Evolutionary conservation across 768 basidiomycete genomes (phyloP).

Genomic region (Tephrocybe sp.): DNA sequence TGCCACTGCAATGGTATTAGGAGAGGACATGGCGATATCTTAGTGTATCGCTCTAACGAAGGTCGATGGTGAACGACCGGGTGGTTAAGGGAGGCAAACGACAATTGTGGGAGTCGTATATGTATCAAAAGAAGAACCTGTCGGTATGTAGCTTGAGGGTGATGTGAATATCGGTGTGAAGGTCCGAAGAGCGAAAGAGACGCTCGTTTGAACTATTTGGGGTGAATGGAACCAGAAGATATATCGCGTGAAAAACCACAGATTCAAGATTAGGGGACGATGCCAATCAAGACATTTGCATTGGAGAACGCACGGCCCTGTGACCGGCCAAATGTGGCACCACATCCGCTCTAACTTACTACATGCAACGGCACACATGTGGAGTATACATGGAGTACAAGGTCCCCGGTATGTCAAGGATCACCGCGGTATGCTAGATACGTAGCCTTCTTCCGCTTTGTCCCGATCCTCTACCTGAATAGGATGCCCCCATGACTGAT

Average conservation of each 20-base stretch:
- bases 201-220: neutral
- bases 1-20: too few species aligned
- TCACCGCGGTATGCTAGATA: neutral
- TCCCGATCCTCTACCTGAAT: conserved; percentile 5
- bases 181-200: conserved; percentile 6
- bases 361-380: conserved; percentile 2
- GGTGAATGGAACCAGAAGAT: conserved; percentile 6
- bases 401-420: neutral
- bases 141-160: conserved; percentile 9
- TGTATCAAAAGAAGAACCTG: conserved; percentile 1
- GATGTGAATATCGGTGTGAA: neutral
- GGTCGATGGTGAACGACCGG: neutral
- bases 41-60: neutral
- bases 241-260: conserved; percentile 13
- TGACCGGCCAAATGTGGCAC: conserved; percentile 3
- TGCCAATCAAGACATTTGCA: conserved; percentile 16
- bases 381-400: conserved; percentile 1
- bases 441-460: neutral
- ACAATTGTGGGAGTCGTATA: conserved; percentile 1
- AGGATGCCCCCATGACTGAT: conserved; percentile 10
- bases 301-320: conserved; percentile 8
- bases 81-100: neutral
- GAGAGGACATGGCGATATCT: conserved; percentile 15
- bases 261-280: conserved; percentile 4
- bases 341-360: neutral